Evolutionary conservation across 2,329 filamentous ascomycete species (phyloP), one percentile per base, ranked within the genome.

Genomic region (Lecanosticta acicola): DNA sequence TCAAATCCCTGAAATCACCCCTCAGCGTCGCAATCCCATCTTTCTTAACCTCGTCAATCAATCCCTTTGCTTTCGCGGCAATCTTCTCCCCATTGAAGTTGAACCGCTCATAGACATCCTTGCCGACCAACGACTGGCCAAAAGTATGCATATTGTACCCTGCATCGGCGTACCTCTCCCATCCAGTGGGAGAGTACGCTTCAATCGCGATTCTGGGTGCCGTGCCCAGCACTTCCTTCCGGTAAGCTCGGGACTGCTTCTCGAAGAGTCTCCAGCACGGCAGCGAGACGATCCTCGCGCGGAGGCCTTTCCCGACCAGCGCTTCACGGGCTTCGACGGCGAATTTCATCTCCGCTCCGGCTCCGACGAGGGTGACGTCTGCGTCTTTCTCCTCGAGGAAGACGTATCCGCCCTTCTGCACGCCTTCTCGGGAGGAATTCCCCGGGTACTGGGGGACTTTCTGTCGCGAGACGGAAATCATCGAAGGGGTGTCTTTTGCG

Each of bases 101-200:
- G 57, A 80, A 80, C 43, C 73, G 73, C 53, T 73, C 71, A 57
- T 80, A 80, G 2, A 74, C 75, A 9, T 71, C 70, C 50, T 73
- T 71, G 0, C 76, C 74, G 0, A 78, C 77, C 36, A 81, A 58
- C 13, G 70, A 75, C 56, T 81, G 75, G 0, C 77, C 78, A 51
- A 80, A 81, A 0, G 67, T 65, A 36, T 69, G 68, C 71, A 81
- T 74, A 39, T 68, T 74, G 48, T 70, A 70, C 1, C 73, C 76
- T 1, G 77, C 78, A 59, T 80, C 73, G 0, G 77, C 78, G 55
- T 80, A 81, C 16, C 78, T 62, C 63, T 81, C 79, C 78, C 78
- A 81, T 0, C 77, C 76, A 48, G 76, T 75, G 1, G 72, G 68
- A 1, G 74, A 70, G 57, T 79, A 81, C 1, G 78, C 75, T 62